phyloP scores from a whole-genome alignment of 768 basidiomycete species.

The Lactarius pseudohatsudake region DNA sequence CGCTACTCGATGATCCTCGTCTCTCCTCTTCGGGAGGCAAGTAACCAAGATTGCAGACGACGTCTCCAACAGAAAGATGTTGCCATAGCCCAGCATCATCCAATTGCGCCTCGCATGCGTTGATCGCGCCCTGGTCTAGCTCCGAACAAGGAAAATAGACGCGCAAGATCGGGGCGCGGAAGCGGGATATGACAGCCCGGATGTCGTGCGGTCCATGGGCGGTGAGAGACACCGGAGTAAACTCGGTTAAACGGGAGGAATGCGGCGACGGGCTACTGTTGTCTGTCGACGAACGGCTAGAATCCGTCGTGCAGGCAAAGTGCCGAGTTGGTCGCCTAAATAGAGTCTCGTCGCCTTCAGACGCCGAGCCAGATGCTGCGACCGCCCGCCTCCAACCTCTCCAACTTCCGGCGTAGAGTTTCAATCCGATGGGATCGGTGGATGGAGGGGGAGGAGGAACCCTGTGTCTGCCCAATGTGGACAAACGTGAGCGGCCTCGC shows the following conservation, averaged over 20 bases:
- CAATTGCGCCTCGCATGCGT: conserved; percentile 67
- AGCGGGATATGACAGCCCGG: conserved; percentile 53
- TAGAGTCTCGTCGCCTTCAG: conserved; percentile 7
- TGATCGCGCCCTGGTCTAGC: conserved; percentile 49
- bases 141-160: conserved; percentile 71
- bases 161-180: conserved; percentile 70
- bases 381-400: conserved; percentile 35
- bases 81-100: conserved; percentile 67
- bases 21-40: conserved; percentile 47
- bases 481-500: conserved; percentile 30
- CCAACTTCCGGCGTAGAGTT: conserved; percentile 52
- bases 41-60: conserved; percentile 80
- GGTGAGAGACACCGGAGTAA: conserved; percentile 32
- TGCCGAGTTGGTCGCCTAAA: conserved; percentile 12
- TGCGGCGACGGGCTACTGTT: conserved; percentile 33
- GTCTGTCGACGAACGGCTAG: conserved; percentile 21
- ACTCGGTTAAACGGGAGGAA: conserved; percentile 8
- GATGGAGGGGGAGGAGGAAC: conserved; percentile 47
- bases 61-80: conserved; percentile 73
- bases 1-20: conserved; percentile 19
- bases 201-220: conserved; percentile 57
- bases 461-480: conserved; percentile 42
- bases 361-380: conserved; percentile 2
- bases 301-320: conserved; percentile 11
- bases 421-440: conserved; percentile 46